phyloP scores from a whole-genome alignment of 306 rosid species.

The Citrullus colocynthis region DNA sequence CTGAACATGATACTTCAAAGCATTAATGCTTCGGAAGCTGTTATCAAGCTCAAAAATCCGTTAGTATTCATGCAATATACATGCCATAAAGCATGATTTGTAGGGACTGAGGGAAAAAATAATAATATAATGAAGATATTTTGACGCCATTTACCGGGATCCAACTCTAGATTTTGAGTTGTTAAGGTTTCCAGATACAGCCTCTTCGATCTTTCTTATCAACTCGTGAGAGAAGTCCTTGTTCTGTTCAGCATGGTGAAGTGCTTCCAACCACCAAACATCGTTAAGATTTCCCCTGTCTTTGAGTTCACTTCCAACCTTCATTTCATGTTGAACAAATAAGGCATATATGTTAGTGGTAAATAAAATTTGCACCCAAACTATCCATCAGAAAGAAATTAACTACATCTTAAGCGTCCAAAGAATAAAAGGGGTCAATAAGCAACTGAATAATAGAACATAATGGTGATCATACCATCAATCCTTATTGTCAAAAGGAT shows the following conservation, averaged over 20 bases:
- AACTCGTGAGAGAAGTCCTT: constrained; percentile 55
- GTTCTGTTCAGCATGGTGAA: constrained; percentile 63
- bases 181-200: constrained; percentile 48
- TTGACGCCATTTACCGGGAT: constrained; percentile 43
- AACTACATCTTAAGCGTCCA: neutral
- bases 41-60: constrained; percentile 18
- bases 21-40: constrained; percentile 68
- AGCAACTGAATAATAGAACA: neutral
- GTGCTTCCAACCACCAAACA: constrained; percentile 90
- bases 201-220: constrained; percentile 83
- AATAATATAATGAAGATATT: neutral
- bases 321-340: constrained; percentile 8
- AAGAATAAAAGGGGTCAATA: neutral
- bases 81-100: neutral
- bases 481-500: neutral
- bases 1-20: constrained; percentile 76
- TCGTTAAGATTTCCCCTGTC: constrained; percentile 27
- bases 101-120: constrained; percentile 6
- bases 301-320: constrained; percentile 46
- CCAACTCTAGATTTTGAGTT: constrained; percentile 44
- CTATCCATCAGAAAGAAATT: neutral
- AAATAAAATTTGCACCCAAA: neutral
- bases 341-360: neutral
- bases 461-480: constrained; percentile 2
- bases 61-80: constrained; percentile 2